Evolutionary conservation across 2,329 filamentous ascomycete species (phyloP).

Genomic region (Cladosporium sp.): DNA sequence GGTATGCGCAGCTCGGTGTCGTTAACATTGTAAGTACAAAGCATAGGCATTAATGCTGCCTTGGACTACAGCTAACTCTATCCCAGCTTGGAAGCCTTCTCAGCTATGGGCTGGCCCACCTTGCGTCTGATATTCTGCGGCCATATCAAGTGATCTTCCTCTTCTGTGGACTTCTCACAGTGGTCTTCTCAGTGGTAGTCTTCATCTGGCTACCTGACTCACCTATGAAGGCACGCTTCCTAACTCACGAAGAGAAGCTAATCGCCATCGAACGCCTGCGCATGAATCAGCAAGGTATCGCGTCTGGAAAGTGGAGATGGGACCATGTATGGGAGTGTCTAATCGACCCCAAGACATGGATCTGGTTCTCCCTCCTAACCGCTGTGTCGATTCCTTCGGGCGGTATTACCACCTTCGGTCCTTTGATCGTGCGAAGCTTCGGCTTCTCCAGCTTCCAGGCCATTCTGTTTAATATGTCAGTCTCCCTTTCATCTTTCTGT

Average conservation of each 20-base stretch:
- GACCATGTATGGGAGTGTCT: slow-evolving; percentile 52
- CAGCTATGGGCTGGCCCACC: slow-evolving; percentile 26
- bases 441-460: slow-evolving; percentile 54
- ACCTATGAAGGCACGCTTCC: slow-evolving; percentile 56
- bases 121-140: slow-evolving; percentile 19
- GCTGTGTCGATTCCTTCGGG: slow-evolving; percentile 56
- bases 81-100: slow-evolving; percentile 25
- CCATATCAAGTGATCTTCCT: slow-evolving; percentile 25
- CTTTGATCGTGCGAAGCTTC: slow-evolving; percentile 55
- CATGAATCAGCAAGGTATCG: slow-evolving; percentile 41
- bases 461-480: slow-evolving; percentile 56
- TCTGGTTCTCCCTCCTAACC: slow-evolving; percentile 45
- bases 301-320: slow-evolving; percentile 47
- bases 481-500: no score
- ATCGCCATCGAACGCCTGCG: slow-evolving; percentile 53
- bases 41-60: not conserved
- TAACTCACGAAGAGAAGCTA: slow-evolving; percentile 53
- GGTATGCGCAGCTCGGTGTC: slow-evolving; percentile 28
- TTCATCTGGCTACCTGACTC: slow-evolving; percentile 61
- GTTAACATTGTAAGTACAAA: slow-evolving; percentile 26
- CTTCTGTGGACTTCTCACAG: slow-evolving; percentile 38
- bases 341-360: slow-evolving; percentile 57
- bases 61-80: not conserved
- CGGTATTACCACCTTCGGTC: slow-evolving; percentile 57
- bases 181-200: slow-evolving; percentile 49